Percentiles rank a stretch among this genome's conserved stretches.
Evolutionary conservation across 169 alveolate genomes (phyloP).

Genomic region (Eimeria sp.): DNA sequence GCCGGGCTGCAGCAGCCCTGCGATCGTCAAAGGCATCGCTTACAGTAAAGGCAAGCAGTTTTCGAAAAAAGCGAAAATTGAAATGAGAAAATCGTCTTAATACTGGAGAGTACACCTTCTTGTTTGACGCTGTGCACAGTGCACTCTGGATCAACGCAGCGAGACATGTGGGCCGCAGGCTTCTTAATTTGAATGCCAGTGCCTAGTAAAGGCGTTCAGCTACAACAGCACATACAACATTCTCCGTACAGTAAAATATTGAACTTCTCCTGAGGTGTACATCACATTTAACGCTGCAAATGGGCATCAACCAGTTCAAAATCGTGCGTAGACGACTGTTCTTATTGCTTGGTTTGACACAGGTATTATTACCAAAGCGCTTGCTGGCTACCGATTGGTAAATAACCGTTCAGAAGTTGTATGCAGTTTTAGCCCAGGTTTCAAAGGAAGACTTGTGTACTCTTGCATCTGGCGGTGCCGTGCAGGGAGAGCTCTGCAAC

Average conservation of each 20-base stretch:
- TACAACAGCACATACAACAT: not conserved
- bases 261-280: not conserved
- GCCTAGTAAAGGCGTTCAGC: not conserved
- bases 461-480: too few relatives aligned
- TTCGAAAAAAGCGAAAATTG: not conserved
- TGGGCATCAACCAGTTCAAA: not conserved
- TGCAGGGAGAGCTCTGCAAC: too few relatives aligned
- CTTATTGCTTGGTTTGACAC: not conserved
- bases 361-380: too few relatives aligned
- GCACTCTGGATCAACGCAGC: not conserved
- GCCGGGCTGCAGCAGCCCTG: slow-evolving; percentile 33
- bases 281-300: not conserved
- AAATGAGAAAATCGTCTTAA: not conserved
- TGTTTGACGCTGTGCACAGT: not conserved
- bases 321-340: not conserved
- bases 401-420: too few relatives aligned
- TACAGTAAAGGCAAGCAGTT: not conserved
- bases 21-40: not conserved
- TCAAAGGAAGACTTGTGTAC: too few relatives aligned
- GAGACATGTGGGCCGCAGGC: slow-evolving; percentile 7
- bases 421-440: too few relatives aligned
- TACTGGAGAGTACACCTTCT: not conserved
- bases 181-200: not conserved
- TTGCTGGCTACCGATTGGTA: too few relatives aligned
- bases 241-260: not conserved